Conservation (phyloP, 2,329 filamentous ascomycete genomes). For the Aspergillus amoenus region DNA sequence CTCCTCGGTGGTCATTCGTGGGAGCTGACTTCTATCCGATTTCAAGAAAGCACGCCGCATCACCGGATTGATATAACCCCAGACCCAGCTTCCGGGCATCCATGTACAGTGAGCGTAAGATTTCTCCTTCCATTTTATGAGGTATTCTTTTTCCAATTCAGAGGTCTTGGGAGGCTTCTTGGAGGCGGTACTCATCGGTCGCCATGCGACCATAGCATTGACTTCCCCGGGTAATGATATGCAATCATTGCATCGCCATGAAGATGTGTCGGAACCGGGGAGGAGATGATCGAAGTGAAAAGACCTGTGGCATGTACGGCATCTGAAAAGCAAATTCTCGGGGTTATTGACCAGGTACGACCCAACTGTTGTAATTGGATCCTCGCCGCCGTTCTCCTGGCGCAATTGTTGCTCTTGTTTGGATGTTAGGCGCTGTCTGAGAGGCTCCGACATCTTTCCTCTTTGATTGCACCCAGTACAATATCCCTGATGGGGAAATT, state of each 20-base stretch:
- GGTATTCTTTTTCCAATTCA: conserved; percentile 84
- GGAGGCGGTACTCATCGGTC: conserved; percentile 65
- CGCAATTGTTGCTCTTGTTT: conserved; percentile 82
- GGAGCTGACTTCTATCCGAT: conserved; percentile 59
- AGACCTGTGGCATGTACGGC: conserved; percentile 69
- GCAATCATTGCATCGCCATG: conserved; percentile 81
- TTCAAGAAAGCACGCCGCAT: conserved; percentile 79
- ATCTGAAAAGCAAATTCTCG: conserved; percentile 79
- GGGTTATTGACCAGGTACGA: conserved; percentile 69
- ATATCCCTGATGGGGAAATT: conserved; percentile 66
- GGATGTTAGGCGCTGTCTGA: conserved; percentile 69
- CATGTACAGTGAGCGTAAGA: conserved; percentile 83
- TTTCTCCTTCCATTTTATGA: conserved; percentile 79
- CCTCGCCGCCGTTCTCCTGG: conserved; percentile 72
- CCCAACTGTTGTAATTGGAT: conserved; percentile 69
- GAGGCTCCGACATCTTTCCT: conserved; percentile 72
- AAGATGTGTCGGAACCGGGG: conserved; percentile 25
- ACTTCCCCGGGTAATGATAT: conserved; percentile 64
- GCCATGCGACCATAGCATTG: conserved; percentile 82
- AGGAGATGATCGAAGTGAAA: conserved; percentile 87
- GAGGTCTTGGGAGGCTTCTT: conserved; percentile 21
- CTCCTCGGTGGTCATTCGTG: conserved; percentile 70
- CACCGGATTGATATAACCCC: conserved; percentile 60
- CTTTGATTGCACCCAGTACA: conserved; percentile 69
- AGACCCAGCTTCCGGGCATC: conserved; percentile 89